Base-by-base conservation (phyloP, 768 basidiomycete species). In the Xerocomellus intermedius region DNA sequence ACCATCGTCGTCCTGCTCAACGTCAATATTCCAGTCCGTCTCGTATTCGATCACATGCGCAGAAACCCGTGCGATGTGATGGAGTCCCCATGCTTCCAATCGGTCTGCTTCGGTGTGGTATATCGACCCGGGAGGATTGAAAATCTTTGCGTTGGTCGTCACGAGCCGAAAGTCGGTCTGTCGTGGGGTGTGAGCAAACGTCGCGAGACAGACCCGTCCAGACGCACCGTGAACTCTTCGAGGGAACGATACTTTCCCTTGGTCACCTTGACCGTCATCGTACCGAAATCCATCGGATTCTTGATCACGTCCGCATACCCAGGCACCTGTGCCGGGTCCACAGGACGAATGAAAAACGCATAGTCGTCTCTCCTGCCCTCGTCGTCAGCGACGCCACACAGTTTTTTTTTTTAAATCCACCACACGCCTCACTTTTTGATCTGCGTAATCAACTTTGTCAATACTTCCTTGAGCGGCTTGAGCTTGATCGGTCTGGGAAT, bases 281-380 rank as follows among this genome's bases (percentile, higher is more conserved):
- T 94, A 0, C 90, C 89, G 52, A 98, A 77, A 64, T 98, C 94
- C 94, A 98, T 98, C 8, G 95, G 94, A 19, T 79, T 77, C 62
- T 88, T 86, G 48, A 98, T 83, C 45, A 85, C 74, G 75, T 87
- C 83, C 13, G 74, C 53, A 59, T 87, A 87, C 1, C 83, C 83
- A 12, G 84, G 79, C 0, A 89, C 84, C 59, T 81, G 77, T 2
- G 73, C 67, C 1, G 71, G 68, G 67, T 90, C 78, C 7, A 92
- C 90, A 2, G 89, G 89, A 36, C 70, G 64, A 52, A 91, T 69
- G 68, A 92, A 92, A 71, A 91, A 91, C 2, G 86, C 89, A 76
- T 92, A 92, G 70, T 89, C 87, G 66, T 91, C 90, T 69, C 87
- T 91, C 75, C 90, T 91, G 22, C 28, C 33, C 28, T 4, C 13